Evolutionary conservation across 352 stramenopile species (phyloP).

Genomic region (Thraustochytrium sp.): DNA sequence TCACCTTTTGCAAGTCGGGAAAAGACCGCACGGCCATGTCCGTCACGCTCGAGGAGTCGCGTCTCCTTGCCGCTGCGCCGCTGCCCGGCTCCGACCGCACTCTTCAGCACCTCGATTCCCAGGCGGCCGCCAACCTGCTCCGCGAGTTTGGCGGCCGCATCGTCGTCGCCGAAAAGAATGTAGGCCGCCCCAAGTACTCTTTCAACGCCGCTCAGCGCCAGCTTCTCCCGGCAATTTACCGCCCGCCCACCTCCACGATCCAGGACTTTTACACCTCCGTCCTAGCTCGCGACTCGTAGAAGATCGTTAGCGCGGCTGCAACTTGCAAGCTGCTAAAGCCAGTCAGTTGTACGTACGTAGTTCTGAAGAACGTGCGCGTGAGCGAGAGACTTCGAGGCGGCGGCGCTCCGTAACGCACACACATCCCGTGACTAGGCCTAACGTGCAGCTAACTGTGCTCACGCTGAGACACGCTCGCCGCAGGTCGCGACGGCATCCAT

Average conservation of each 20-base stretch:
- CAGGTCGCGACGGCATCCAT: too few species aligned
- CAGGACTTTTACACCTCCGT: conserved; percentile 44
- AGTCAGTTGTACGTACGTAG: too few species aligned
- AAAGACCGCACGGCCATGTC: conserved; percentile 97
- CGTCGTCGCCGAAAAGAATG: conserved; percentile 93
- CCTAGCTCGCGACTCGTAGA: conserved; percentile 12
- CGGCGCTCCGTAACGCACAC: too few species aligned
- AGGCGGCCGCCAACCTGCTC: conserved; percentile 67
- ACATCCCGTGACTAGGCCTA: too few species aligned
- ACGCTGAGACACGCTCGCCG: too few species aligned
- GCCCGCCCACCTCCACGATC: conserved; percentile 75
- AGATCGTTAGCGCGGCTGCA: too few species aligned
- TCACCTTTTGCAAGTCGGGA: conserved; percentile 95
- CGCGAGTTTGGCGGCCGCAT: conserved; percentile 83
- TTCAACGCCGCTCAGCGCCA: conserved; percentile 94
- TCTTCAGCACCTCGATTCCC: conserved; percentile 37
- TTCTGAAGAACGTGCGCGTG: too few species aligned
- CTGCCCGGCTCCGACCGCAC: conserved; percentile 40
- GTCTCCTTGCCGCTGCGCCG: conserved; percentile 61
- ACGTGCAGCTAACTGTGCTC: too few species aligned
- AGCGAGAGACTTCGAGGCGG: too few species aligned
- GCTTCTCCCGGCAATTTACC: conserved; percentile 84
- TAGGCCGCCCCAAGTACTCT: conserved; percentile 88
- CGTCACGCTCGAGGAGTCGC: conserved; percentile 86
- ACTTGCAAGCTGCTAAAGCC: too few species aligned